Evolutionary conservation across 2,329 filamentous ascomycete genomes (phyloP), one percentile per base, ranked within the genome.

Genomic region (Fusarium falciforme): DNA sequence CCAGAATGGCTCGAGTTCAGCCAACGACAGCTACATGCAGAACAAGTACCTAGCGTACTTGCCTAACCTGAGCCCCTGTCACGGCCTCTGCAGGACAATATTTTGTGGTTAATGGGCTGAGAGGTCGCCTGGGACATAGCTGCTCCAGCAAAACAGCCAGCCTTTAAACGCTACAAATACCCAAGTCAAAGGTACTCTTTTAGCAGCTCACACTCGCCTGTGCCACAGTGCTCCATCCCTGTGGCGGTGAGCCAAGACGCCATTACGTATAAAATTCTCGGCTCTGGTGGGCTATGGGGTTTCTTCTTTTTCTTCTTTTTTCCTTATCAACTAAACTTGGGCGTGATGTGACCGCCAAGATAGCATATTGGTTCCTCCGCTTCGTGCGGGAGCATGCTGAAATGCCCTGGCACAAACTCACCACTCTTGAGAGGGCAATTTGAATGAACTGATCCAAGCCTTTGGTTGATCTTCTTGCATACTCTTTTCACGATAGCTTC

Each of bases 291-390:
- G 47, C 17, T 17, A 20, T 22, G 22, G 36, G 22, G 10, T 59
- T 75, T 73, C 72, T 62, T 61, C 42, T 67, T 62, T 63, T 75
- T 64, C 71, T 66, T 79, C 57, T 47, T 74, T 22, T 86, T 84
- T 88, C 87, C 84, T 82, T 83, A 90, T 88, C 91, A 94, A 94
- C 92, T 94, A 94, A 90, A 79, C 90, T 89, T 91, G 92, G 91
- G 90, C 82, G 87, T 92, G 92, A 95, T 89, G 93, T 93, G 91
- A 86, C 86, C 88, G 87, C 59, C 70, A 81, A 84, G 83, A 81
- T 86, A 88, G 84, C 83, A 85, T 83, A 91, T 88, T 84, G 83
- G 83, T 82, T 85, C 87, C 85, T 84, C 84, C 85, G 83, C 84
- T 77, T 83, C 79, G 82, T 44, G 83, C 84, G 85, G 87, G 85